A percentile compares a stretch with the other conserved stretches of the same genome.
Evolutionary conservation across 352 stramenopile species (phyloP).

Genomic region (Pythium brachiatum): DNA sequence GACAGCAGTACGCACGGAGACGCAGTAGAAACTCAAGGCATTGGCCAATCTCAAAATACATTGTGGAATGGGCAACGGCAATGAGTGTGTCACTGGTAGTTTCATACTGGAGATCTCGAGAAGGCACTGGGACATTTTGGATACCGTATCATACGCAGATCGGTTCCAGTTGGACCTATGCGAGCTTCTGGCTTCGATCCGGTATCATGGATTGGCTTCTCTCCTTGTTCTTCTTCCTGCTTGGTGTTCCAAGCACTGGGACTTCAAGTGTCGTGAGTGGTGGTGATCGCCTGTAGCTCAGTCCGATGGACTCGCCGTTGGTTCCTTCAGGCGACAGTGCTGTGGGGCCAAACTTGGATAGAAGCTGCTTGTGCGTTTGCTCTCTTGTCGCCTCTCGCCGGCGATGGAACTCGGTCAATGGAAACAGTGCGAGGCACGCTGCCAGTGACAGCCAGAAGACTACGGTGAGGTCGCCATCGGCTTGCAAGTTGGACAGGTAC

Average conservation of each 20-base stretch:
- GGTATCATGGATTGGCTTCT: conserved; percentile 1
- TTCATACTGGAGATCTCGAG: neutral
- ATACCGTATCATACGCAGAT: neutral
- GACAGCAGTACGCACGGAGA: neutral
- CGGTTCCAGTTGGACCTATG: too few relatives aligned
- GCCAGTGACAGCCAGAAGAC: conserved; percentile 52
- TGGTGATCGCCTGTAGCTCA: conserved; percentile 24
- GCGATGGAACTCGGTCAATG: conserved; percentile 41
- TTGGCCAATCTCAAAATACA: conserved; percentile 5
- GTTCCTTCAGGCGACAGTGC: conserved; percentile 2
- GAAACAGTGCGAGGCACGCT: conserved; percentile 54
- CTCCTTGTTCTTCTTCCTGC: conserved; percentile 1
- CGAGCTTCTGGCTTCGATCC: neutral
- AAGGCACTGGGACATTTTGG: neutral
- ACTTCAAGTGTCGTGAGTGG: conserved; percentile 2
- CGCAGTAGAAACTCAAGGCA: neutral
- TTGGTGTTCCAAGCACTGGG: neutral
- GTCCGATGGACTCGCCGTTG: neutral
- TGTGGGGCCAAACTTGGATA: conserved; percentile 15
- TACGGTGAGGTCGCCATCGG: conserved; percentile 49
- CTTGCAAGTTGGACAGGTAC: conserved; percentile 59
- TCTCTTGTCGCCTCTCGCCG: conserved; percentile 31
- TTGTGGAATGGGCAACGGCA: neutral
- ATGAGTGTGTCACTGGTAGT: neutral
- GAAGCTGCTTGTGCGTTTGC: conserved; percentile 33